Evolutionary conservation across 805 yeast species (phyloP), one percentile per base, ranked within the genome.

Genomic region (Metschnikowia orientalis): DNA sequence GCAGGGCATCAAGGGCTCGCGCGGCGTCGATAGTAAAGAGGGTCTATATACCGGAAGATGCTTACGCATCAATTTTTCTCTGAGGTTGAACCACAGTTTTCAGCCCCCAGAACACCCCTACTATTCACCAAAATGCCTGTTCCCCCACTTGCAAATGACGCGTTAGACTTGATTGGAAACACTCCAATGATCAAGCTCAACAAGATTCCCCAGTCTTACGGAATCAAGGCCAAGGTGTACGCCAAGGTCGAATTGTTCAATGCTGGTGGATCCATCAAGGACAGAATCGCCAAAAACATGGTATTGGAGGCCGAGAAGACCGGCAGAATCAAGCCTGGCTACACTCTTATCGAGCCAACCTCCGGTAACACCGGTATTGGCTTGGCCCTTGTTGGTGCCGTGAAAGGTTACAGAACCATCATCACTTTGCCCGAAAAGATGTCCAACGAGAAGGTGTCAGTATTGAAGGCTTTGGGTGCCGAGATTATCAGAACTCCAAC

Each of bases 281-380:
- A 85, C 56, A 77, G 95, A 60, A 85, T 85, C 50, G 94, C 95
- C 45, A 73, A 81, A 51, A 71, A 85, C 54, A 85, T 85, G 95
- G 80, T 85, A 18, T 82, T 81, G 50, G 82, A 83, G 54, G 95
- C 95, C 18, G 95, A 85, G 59, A 73, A 72, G 44, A 63, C 69
- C 10, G 95, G 95, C 32, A 61, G 75, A 43, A 81, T 85, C 51
- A 82, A 79, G 58, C 94, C 94, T n/a, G 90, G 90, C 4, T 73
- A 77, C 53, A 84, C 94, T 20, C 63, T 85, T 53, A 85, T 86
- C 46, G 95, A 85, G 61, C 95, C 95, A 35, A 86, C 95, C 8
- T 81, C 90, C 8, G 95, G 95, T 52, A 85, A 85, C 64, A 85
- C 95, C 27, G 95, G 95, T 61, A 86, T 85, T 53, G 95, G 95